Evolutionary conservation across 805 yeast species (phyloP), one percentile per base, ranked within the genome.

Genomic region (Starmerella bacillaris): DNA sequence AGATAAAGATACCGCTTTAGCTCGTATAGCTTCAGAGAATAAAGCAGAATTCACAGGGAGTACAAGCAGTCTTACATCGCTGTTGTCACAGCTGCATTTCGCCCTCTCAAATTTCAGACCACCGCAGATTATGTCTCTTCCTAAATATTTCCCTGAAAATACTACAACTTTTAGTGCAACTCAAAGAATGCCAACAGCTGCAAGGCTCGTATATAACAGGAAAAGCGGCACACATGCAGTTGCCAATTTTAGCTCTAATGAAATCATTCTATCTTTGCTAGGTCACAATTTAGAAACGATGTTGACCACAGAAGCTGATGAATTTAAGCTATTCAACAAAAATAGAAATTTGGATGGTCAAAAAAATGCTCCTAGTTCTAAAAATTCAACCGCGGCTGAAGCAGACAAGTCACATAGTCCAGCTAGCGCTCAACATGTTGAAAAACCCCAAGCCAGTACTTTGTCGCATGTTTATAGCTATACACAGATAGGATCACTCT

Each of bases 1-100:
- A 0, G 68, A 78, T 3, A 68, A 68, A 47, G 94, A 86, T 57
- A 40, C 50, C 9, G 49, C 48, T 1, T 59, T 86, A 31, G 47
- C 67, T 1, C 35, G 59, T 4, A 52, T 76, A 7, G 73, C 86
- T 0, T 43, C 46, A 5, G 41, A 53, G 12, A 20, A 50, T 5
- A 45, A 49, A 14, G 41, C 41, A 21, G 51, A 54, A 37, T 86
- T 64, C 50, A 69, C 67, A 38, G 78, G 92, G 2, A 82, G 94
- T 1, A 83, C 96, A 0, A 78, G 92, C 15, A 78, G 94, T 1
- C 67, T 86, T 78, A 84, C 96, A 0, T 64, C 74, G 1, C 56
- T 74, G 1, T 61, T 86, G 30, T 62, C 73, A 3, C 92, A 83
- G 33, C 59, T 86, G 39, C 94, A 89, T 55, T 64, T 63, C 39